Conservation (phyloP, 2,329 filamentous ascomycete species). For the Cercospora citrullina region DNA sequence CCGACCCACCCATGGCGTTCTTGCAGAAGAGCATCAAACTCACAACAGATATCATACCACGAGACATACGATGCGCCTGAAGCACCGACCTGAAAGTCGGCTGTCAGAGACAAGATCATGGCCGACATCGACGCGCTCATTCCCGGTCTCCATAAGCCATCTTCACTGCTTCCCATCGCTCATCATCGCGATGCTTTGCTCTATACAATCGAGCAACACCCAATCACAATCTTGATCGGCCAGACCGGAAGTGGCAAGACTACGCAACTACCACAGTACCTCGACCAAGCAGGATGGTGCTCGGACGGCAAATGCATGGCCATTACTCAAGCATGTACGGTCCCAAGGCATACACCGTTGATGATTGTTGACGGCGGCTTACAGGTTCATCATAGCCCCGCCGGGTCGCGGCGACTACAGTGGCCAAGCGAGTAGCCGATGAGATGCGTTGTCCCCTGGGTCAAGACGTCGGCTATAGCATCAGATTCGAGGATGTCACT, state of each 20-base stretch:
- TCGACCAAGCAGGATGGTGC: conserved; percentile 88
- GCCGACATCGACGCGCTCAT: conserved; percentile 57
- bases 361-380: conserved; percentile 35
- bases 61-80: neutral
- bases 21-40: neutral
- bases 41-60: neutral
- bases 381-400: conserved; percentile 63
- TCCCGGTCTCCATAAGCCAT: conserved; percentile 80
- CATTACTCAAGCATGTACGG: conserved; percentile 75
- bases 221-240: conserved; percentile 85
- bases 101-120: conserved; percentile 26
- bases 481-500: conserved; percentile 87
- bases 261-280: conserved; percentile 89
- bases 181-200: conserved; percentile 76
- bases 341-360: conserved; percentile 1
- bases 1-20: neutral
- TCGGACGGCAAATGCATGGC: conserved; percentile 78
- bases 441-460: conserved; percentile 84
- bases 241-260: conserved; percentile 96
- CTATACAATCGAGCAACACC: conserved; percentile 80
- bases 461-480: conserved; percentile 85
- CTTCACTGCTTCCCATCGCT: conserved; percentile 80
- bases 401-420: conserved; percentile 85
- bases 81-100: neutral
- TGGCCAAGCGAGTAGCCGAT: conserved; percentile 84